Evolutionary conservation across 345 rosid genomes (phyloP).

Genomic region (Populus pruinosa): DNA sequence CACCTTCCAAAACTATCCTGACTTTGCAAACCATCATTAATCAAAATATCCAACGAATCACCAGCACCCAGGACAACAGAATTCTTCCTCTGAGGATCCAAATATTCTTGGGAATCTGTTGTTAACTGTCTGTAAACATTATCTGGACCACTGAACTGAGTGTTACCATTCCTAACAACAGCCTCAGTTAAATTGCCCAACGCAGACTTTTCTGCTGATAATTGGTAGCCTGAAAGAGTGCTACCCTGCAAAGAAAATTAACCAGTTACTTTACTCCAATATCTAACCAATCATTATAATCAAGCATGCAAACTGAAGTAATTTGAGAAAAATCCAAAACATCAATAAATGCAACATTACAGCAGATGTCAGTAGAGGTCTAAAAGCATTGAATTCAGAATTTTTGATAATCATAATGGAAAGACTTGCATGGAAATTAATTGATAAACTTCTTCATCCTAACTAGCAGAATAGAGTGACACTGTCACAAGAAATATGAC

Average conservation of each 20-base stretch:
- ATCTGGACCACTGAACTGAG: conserved; percentile 26
- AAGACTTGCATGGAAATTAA: not conserved
- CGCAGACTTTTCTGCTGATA: conserved; percentile 24
- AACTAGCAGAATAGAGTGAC: not conserved
- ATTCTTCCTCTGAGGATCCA: conserved; percentile 34
- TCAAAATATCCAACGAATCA: conserved; percentile 44
- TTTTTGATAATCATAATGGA: not conserved
- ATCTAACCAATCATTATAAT: not conserved
- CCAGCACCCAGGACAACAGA: conserved; percentile 24
- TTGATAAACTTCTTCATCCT: not conserved
- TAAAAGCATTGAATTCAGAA: not conserved
- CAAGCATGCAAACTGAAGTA: not conserved
- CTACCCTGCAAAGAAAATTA: conserved; percentile 40
- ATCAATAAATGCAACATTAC: not conserved
- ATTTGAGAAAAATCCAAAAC: not conserved
- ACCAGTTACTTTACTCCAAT: not conserved
- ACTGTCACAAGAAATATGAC: not conserved
- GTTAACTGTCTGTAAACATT: conserved; percentile 31
- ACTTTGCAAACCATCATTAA: conserved; percentile 54
- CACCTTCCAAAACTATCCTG: conserved; percentile 89
- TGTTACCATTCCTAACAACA: conserved; percentile 22
- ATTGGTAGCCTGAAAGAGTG: conserved; percentile 20
- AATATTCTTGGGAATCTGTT: conserved; percentile 33
- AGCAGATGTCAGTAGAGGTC: not conserved
- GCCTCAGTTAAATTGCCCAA: conserved; percentile 24